A percentile compares a stretch with the other conserved stretches of the same genome.
Evolutionary conservation across 306 rosid species (phyloP).

Genomic region (Lupinus albus): DNA sequence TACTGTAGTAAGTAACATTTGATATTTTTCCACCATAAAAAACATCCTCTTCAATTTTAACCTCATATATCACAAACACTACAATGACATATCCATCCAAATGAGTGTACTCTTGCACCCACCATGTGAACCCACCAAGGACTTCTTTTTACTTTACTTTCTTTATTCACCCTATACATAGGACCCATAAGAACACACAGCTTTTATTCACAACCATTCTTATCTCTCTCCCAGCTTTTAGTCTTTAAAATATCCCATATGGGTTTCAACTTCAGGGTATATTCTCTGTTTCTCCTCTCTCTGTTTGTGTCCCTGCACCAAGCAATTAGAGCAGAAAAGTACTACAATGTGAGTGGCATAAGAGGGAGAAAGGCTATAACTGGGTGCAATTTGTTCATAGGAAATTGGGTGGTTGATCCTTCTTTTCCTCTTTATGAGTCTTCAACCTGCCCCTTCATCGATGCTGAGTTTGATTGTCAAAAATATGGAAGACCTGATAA

Average conservation of each 20-base stretch:
- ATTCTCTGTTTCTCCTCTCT: constrained; percentile 39
- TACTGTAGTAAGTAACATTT: too few species aligned
- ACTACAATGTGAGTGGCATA: constrained; percentile 47
- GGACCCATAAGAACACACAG: constrained; percentile 37
- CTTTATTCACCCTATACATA: constrained; percentile 37
- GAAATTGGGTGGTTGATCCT: constrained; percentile 78
- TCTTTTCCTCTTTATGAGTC: constrained; percentile 75
- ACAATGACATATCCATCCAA: too few species aligned
- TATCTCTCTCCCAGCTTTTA: background rate
- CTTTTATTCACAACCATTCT: constrained; percentile 22
- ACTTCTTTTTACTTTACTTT: background rate
- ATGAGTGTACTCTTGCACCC: too few species aligned
- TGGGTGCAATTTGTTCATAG: constrained; percentile 74
- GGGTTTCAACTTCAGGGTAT: constrained; percentile 47
- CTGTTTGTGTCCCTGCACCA: constrained; percentile 42
- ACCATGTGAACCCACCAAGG: too few species aligned
- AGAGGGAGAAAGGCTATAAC: constrained; percentile 53
- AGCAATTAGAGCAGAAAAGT: constrained; percentile 46
- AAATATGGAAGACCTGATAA: constrained; percentile 80
- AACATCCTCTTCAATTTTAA: too few species aligned
- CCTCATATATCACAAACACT: too few species aligned
- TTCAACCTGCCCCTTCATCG: constrained; percentile 78
- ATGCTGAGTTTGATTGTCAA: constrained; percentile 79
- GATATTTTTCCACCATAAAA: too few species aligned
- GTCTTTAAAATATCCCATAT: constrained; percentile 40